A percentile compares a stretch with the other conserved stretches of the same genome.
Evolutionary conservation across 257 asterid species (phyloP).

Genomic region (Knoxia roxburghii): DNA sequence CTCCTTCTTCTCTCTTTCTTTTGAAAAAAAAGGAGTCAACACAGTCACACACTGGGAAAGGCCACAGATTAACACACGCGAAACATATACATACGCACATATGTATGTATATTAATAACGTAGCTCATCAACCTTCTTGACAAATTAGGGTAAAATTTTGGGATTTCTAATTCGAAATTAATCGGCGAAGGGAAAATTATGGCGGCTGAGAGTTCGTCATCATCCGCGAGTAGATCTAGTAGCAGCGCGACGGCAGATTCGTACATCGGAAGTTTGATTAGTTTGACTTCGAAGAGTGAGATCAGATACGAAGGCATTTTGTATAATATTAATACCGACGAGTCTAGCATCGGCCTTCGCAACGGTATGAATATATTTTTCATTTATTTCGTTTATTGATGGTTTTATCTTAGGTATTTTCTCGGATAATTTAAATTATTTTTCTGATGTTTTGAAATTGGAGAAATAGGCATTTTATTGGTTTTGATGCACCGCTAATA

Average conservation of each 20-base stretch:
- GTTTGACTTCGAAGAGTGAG: constrained; percentile 95
- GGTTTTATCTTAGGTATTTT: neutral
- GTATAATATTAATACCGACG: constrained; percentile 86
- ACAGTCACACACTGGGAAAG: constrained; percentile 7
- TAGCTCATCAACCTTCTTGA: neutral
- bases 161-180: neutral
- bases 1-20: neutral
- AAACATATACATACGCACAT: neutral
- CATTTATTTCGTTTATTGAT: neutral
- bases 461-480: neutral
- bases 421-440: neutral
- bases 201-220: constrained; percentile 69
- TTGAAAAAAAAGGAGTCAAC: constrained; percentile 5
- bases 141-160: neutral
- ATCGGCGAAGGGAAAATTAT: constrained; percentile 23
- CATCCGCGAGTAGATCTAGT: constrained; percentile 57
- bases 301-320: constrained; percentile 90
- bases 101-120: neutral
- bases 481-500: neutral
- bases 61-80: neutral
- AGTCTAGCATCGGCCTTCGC: constrained; percentile 91
- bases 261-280: constrained; percentile 85
- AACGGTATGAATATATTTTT: constrained; percentile 44
- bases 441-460: neutral
- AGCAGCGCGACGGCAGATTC: constrained; percentile 77